Percentiles rank a stretch among this genome's conserved stretches.
These are phyloP conservation scores for Leptosphaerulina australis DNA, from an alignment of 2,329 filamentous ascomycete species.

Conservation along the genomic window DNA sequence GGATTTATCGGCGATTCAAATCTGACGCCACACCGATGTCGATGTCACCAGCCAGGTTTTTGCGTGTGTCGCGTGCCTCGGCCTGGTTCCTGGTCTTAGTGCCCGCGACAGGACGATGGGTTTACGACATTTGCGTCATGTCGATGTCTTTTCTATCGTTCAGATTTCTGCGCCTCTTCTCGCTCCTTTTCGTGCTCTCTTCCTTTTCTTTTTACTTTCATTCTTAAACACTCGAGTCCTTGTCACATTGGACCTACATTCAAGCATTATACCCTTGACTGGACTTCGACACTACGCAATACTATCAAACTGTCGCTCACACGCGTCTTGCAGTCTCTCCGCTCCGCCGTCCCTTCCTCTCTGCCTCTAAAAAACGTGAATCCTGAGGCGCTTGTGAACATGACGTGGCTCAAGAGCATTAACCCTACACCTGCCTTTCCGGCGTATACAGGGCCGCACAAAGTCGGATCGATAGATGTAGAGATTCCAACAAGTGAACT, in stretches of 20 bases:
- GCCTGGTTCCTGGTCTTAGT: slow-evolving; percentile 36
- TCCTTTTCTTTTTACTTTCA: neutral
- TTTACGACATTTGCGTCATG: slow-evolving; percentile 35
- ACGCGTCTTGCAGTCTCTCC: slow-evolving; percentile 30
- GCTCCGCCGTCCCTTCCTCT: slow-evolving; percentile 23
- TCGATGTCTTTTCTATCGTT: slow-evolving; percentile 16
- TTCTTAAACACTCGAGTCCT: neutral
- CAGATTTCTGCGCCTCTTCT: slow-evolving; percentile 4
- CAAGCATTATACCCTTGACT: slow-evolving; percentile 5
- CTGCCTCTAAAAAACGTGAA: slow-evolving; percentile 17
- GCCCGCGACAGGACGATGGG: slow-evolving; percentile 20
- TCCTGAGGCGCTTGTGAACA: slow-evolving; percentile 27
- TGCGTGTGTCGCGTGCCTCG: slow-evolving; percentile 33
- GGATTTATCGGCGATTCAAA: slow-evolving; percentile 26
- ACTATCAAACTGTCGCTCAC: slow-evolving; percentile 38
- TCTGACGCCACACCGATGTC: slow-evolving; percentile 24
- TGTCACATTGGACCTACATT: neutral
- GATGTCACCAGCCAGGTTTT: slow-evolving; percentile 25
- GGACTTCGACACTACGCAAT: neutral
- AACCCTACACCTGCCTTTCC: slow-evolving; percentile 76
- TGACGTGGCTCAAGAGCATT: slow-evolving; percentile 55
- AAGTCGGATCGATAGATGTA: slow-evolving; percentile 79
- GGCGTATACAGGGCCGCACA: slow-evolving; percentile 75
- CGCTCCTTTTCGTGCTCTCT: neutral
- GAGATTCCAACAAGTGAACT: slow-evolving; percentile 71